Evolutionary conservation across 805 yeast species (phyloP), one percentile per base, ranked within the genome.

Genomic region (Saturnispora mendoncae): DNA sequence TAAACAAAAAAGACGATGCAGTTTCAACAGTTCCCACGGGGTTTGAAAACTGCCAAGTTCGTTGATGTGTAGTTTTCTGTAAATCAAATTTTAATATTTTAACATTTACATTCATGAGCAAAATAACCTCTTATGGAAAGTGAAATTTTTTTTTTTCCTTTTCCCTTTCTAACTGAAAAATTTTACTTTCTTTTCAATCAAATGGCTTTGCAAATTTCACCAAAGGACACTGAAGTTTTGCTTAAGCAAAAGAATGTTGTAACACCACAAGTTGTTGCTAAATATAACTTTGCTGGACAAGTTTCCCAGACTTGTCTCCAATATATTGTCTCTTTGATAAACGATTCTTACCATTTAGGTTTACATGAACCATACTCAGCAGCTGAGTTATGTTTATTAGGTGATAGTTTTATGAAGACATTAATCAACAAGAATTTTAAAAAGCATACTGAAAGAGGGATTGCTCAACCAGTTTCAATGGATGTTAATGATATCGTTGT

Each of bases 251-350:
- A 76, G 58, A 86, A 86, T 60, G 71, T 76, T 32, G 69, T 86
- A 49, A 68, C 67, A 50, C 78, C 69, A 24, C 46, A 70, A 14
- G 79, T 80, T 9, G 57, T 85, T 21, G 90, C 81, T 51, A 88
- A 87, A 64, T 87, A 88, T 64, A 74, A 94, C 62, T 68, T 78
- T 38, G 95, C 95, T 4, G 97, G 95, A 36, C 86, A 84, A 62
- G 78, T 87, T 51, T 67, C 92, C 4, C 96, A 88, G 64, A 81
- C 94, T 17, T 80, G 86, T 42, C 67, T 88, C 51, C 64, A 73
- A 45, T 82, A 83, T 57, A 66, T 84, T 38, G 66, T 72, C 7
- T 67, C 72, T 42, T 71, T 84, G 56, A 80, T 86, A 51, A 81
- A 83, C 55, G 78, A 78, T 49, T 73, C 81, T 14, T 83, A 84